Evolutionary conservation across 768 basidiomycete genomes (phyloP).

Genomic region (Lactarius trivialis): DNA sequence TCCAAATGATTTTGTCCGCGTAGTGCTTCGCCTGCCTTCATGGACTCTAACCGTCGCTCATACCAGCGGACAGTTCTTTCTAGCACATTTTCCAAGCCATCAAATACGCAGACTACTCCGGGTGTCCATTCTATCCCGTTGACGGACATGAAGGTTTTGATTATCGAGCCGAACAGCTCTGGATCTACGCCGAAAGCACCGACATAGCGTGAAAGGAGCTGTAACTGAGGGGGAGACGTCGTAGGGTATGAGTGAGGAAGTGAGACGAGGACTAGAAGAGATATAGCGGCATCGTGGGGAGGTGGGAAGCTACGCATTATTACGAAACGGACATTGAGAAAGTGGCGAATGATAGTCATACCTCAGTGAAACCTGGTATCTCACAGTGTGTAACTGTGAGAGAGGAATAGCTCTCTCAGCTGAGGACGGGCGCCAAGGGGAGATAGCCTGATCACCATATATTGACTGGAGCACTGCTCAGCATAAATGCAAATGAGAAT

Average conservation of each 20-base stretch:
- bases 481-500: slow-evolving; percentile 1
- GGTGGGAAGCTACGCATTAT: slow-evolving; percentile 41
- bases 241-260: slow-evolving; percentile 54
- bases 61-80: slow-evolving; percentile 69
- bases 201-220: slow-evolving; percentile 78
- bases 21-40: slow-evolving; percentile 47
- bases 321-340: neutral
- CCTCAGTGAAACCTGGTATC: slow-evolving; percentile 62
- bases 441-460: slow-evolving; percentile 63
- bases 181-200: slow-evolving; percentile 73
- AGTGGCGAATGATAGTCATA: slow-evolving; percentile 33
- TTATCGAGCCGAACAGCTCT: slow-evolving; percentile 64
- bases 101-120: slow-evolving; percentile 77
- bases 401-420: slow-evolving; percentile 10
- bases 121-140: slow-evolving; percentile 71
- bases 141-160: slow-evolving; percentile 74
- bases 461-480: slow-evolving; percentile 69
- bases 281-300: slow-evolving; percentile 32
- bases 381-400: slow-evolving; percentile 35
- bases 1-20: slow-evolving; percentile 40
- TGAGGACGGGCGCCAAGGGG: slow-evolving; percentile 44
- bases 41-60: slow-evolving; percentile 51
- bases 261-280: slow-evolving; percentile 37
- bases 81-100: slow-evolving; percentile 71
- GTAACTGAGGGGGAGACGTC: slow-evolving; percentile 68